Conservation (phyloP, 805 yeast species). For the Wickerhamiella shivajii region DNA sequence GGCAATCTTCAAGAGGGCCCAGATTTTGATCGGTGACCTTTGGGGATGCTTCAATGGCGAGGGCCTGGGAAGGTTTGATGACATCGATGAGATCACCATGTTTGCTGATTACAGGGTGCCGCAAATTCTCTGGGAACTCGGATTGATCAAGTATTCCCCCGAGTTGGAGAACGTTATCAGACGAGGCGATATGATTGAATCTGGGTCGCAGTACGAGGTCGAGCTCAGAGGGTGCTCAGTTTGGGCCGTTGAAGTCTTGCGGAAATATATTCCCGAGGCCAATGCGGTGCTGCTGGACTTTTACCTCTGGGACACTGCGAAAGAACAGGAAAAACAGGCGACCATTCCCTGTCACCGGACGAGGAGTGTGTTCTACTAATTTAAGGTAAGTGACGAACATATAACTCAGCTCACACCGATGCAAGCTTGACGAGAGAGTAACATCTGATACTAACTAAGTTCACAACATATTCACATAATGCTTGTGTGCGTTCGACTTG, state of each 20-base stretch:
- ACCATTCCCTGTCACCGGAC: slow-evolving; percentile 27
- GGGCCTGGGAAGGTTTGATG: slow-evolving; percentile 26
- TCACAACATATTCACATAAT: no score
- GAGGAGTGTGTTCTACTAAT: slow-evolving; percentile 25
- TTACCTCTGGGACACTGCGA: slow-evolving; percentile 33
- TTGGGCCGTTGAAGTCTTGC: slow-evolving; percentile 28
- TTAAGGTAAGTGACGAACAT: background rate
- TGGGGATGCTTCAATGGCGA: slow-evolving; percentile 32
- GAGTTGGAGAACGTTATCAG: slow-evolving; percentile 17
- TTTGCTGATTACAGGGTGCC: slow-evolving; percentile 35
- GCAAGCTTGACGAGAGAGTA: no score
- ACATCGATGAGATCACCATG: slow-evolving; percentile 30
- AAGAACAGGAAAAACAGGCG: slow-evolving; percentile 22
- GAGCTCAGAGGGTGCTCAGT: slow-evolving; percentile 32
- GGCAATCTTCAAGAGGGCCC: slow-evolving; percentile 28
- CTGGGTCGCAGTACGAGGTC: slow-evolving; percentile 26
- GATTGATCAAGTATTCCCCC: slow-evolving; percentile 25
- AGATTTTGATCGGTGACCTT: slow-evolving; percentile 29
- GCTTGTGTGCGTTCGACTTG: no score
- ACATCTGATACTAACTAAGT: no score
- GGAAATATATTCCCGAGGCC: slow-evolving; percentile 14
- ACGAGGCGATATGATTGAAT: slow-evolving; percentile 14
- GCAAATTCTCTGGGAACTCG: slow-evolving; percentile 27
- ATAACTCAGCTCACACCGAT: background rate
- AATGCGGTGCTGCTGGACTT: slow-evolving; percentile 31